Percentiles rank a stretch among this genome's conserved stretches.
These are phyloP conservation scores for Neurospora pannonica DNA, from an alignment of 495 filamentous ascomycete species.

Conservation along the genomic window DNA sequence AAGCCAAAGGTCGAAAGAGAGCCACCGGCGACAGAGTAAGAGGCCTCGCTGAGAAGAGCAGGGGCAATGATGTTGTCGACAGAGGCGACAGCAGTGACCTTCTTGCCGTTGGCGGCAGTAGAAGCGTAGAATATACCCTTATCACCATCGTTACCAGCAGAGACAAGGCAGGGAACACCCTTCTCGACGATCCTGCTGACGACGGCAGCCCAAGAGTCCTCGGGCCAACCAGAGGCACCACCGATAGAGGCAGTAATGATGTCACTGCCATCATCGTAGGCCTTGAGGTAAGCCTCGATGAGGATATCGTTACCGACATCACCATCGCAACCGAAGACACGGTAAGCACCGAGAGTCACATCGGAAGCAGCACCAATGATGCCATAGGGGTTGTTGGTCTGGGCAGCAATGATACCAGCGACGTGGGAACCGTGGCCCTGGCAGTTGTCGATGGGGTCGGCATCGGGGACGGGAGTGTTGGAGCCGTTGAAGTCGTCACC, in stretches of 20 bases:
- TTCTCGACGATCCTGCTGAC: conserved; percentile 45
- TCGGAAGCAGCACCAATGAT: conserved; percentile 47
- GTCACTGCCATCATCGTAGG: conserved; percentile 47
- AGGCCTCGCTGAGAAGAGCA: conserved; percentile 28
- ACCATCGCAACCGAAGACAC: conserved; percentile 43
- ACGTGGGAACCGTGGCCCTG: conserved; percentile 42
- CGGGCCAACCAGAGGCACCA: conserved; percentile 44
- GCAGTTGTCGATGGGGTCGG: conserved; percentile 37
- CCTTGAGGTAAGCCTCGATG: conserved; percentile 46
- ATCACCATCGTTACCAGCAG: conserved; percentile 45
- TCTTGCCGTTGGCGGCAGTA: conserved; percentile 42
- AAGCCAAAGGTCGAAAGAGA: conserved; percentile 26
- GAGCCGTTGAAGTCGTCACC: conserved; percentile 39
- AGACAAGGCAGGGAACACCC: conserved; percentile 46
- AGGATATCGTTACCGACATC: conserved; percentile 42
- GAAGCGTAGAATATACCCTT: conserved; percentile 45
- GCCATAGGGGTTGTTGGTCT: conserved; percentile 36
- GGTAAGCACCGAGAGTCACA: conserved; percentile 45
- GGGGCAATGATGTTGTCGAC: conserved; percentile 39
- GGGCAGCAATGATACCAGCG: conserved; percentile 45
- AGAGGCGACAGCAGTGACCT: conserved; percentile 43
- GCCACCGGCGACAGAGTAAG: conserved; percentile 22
- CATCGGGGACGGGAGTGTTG: conserved; percentile 34
- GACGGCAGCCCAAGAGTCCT: conserved; percentile 45
- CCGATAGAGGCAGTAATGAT: conserved; percentile 53